Evolutionary conservation across 495 filamentous ascomycete genomes (phyloP), one percentile per base, ranked within the genome.

Genomic region (Lasiosphaeria ovina): DNA sequence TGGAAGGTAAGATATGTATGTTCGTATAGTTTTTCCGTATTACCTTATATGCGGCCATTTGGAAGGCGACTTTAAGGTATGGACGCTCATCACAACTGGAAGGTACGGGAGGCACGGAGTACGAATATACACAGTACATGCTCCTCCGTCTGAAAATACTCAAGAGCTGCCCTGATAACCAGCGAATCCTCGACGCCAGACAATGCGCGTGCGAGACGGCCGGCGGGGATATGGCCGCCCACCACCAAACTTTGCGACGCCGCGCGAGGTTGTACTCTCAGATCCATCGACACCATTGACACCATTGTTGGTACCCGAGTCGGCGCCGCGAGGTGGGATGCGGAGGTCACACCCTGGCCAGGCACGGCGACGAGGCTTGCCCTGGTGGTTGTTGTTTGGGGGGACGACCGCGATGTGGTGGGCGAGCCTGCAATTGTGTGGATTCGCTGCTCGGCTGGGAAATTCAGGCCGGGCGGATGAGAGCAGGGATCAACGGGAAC

Each of bases 401-500:
- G 50, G 48, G 40, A 14, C 45, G 59, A 56, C 17, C 36, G 55
- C 36, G 44, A 60, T 62, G 59, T 69, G 70, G 66, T 66, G 69
- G 63, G 62, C 58, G 65, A 64, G 61, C 59, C 51, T 53, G 61
- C 59, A 67, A 61, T 66, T 65, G 64, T 64, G 68, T 67, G 67
- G 69, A 70, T 60, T 71, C 61, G 59, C 63, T 40, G 60, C 66
- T 74, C 70, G 71, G 68, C 66, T 72, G 62, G 64, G 70, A 71
- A 66, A 71, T 69, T 73, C 69, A 69, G 63, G 66, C 66, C 68
- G 66, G 70, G 53, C 65, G 69, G 63, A 68, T 53, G 65, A 67
- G 53, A 61, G 61, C 71, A 73, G 63, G 71, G 71, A 71, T 71
- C 63, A 62, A 65, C 68, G 63, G 64, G 61, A 63, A 54, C 66